phyloP scores from a whole-genome alignment of 371 early-diverging fungal genomes.

The Funneliformis caledonium region DNA sequence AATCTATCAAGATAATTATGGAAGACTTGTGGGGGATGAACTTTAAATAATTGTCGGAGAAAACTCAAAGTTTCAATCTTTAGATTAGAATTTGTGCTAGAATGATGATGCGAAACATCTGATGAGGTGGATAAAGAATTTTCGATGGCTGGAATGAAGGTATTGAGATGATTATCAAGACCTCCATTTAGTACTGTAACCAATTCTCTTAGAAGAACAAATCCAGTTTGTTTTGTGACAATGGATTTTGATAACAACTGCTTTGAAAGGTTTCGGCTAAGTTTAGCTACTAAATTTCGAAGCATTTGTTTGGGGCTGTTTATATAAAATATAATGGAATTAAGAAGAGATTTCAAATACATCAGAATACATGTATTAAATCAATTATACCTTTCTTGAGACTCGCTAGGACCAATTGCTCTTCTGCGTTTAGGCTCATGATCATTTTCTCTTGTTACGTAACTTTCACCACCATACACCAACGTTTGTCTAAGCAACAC shows the following conservation, averaged over 20 bases:
- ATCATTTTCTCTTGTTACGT: conserved; percentile 41
- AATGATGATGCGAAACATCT: conserved; percentile 55
- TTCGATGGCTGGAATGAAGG: conserved; percentile 76
- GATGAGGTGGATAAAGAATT: conserved; percentile 60
- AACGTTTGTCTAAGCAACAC: conserved; percentile 75
- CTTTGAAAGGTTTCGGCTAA: conserved; percentile 71
- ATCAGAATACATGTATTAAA: not conserved
- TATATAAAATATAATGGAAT: not conserved
- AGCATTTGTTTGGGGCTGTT: conserved; percentile 60
- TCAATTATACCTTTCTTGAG: conserved; percentile 43
- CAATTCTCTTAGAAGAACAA: conserved; percentile 74
- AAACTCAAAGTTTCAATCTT: conserved; percentile 84
- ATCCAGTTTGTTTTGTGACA: conserved; percentile 77
- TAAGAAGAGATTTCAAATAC: not conserved
- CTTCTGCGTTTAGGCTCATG: conserved; percentile 45
- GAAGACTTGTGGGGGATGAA: conserved; percentile 64
- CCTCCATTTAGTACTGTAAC: conserved; percentile 75
- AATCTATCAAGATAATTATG: conserved; percentile 60
- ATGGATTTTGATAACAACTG: conserved; percentile 75
- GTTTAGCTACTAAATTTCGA: conserved; percentile 62
- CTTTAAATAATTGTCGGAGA: conserved; percentile 68
- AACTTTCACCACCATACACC: conserved; percentile 49
- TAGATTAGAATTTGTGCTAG: conserved; percentile 76
- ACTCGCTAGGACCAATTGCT: conserved; percentile 52
- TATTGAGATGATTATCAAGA: conserved; percentile 63